Evolutionary conservation across 1,284 basidiomycete genomes (phyloP), one percentile per base, ranked within the genome.

Genomic region (Vanrija humicola): DNA sequence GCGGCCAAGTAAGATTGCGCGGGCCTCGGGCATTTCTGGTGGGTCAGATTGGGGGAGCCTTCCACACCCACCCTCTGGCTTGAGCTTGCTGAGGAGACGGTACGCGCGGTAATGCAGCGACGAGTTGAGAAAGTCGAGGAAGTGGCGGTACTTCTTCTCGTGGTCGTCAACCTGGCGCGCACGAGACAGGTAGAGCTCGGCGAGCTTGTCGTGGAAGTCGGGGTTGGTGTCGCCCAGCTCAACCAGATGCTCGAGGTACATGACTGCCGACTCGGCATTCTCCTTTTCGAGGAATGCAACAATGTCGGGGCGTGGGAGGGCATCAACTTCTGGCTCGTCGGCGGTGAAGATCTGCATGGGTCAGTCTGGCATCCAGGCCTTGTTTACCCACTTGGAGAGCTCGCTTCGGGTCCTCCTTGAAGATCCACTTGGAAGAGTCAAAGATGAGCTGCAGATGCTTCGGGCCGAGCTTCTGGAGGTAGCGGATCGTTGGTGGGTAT

Each of bases 191-290:
- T 97, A 96, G 29, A 96, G 75, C 69, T 89, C 88, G 1, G 87
- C 88, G 21, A 98, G 78, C 58, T 91, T 86, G 72, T 98, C 90
- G 69, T 98, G 94, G 73, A 89, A 89, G 14, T 79, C 77, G 0
- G 83, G 70, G 3, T 82, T 81, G 29, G 81, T 80, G 61, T 96
- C 93, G 0, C 83, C 82, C 10, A 88, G 80, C 52, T 87, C 84
- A 47, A 97, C 88, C 46, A 97, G 79, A 68, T 86, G 89, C 72
- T 96, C 92, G n/a, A 98, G 80, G 75, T 91, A 98, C 8, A 83
- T 81, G 1, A 84, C 80, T 65, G 87, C 90, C 9, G 89, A 74
- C n/a, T 76, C 73, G 3, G 82, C 81, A 61, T 89, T 83, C 29
- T 89, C 81, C 18, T 77, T 78, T 60, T 90, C 87, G 5, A 98